Conservation (phyloP, 1,284 basidiomycete species). For the Chalciporus piperatoides region DNA sequence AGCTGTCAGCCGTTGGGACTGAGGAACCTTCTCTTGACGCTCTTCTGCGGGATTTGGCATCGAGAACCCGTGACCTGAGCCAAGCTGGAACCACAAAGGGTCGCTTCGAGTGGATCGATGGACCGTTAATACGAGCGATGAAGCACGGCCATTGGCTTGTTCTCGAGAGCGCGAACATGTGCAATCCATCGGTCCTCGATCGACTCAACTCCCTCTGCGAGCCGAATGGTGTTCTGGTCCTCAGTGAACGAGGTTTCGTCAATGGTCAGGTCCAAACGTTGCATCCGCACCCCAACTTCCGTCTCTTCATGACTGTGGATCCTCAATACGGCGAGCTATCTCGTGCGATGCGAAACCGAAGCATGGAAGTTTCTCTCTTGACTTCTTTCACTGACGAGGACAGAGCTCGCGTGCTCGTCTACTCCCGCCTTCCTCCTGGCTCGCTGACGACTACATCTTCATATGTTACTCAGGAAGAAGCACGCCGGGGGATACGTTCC, state of each 20-base stretch:
- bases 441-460: slow-evolving; percentile 10
- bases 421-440: slow-evolving; percentile 45
- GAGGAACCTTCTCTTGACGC: slow-evolving; percentile 14
- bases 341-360: slow-evolving; percentile 97
- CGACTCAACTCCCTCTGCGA: slow-evolving; percentile 97
- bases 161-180: slow-evolving; percentile 92
- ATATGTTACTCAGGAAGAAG: slow-evolving; percentile 26
- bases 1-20: slow-evolving; percentile 18
- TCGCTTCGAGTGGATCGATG: slow-evolving; percentile 94
- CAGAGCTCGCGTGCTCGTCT: slow-evolving; percentile 41
- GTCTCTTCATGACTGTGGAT: slow-evolving; percentile 94
- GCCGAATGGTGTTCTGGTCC: slow-evolving; percentile 71
- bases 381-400: slow-evolving; percentile 44
- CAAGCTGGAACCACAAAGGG: slow-evolving; percentile 36
- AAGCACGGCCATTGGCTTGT: slow-evolving; percentile 88
- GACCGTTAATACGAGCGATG: slow-evolving; percentile 88
- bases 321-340: slow-evolving; percentile 92
- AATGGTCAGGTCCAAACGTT: slow-evolving; percentile 74
- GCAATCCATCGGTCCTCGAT: slow-evolving; percentile 94
- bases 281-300: slow-evolving; percentile 84
- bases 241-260: slow-evolving; percentile 89
- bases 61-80: slow-evolving; percentile 16
- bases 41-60: slow-evolving; percentile 16
- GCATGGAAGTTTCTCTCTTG: slow-evolving; percentile 76
- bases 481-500: slow-evolving; percentile 27